phyloP scores from a whole-genome alignment of 768 basidiomycete species.

The Pleurotus ostreatus region DNA sequence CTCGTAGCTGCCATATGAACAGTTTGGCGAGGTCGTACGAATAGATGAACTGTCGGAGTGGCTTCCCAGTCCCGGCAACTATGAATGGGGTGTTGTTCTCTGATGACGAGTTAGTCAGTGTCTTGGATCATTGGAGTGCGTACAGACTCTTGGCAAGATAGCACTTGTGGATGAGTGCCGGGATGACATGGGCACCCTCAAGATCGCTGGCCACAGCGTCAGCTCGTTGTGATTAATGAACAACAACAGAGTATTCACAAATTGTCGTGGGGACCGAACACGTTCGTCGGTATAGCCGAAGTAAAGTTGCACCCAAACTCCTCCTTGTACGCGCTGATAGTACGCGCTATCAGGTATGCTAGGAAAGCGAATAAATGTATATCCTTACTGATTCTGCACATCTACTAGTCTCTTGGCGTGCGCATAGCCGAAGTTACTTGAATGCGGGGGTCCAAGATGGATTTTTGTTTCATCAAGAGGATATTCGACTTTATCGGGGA shows the following conservation, averaged over 20 bases:
- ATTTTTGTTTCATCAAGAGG: conserved; percentile 92
- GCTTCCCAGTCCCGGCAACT: conserved; percentile 88
- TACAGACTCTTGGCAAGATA: conserved; percentile 80
- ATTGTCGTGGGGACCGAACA: conserved; percentile 95
- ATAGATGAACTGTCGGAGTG: conserved; percentile 96
- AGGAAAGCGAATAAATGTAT: not conserved
- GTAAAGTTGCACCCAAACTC: conserved; percentile 95
- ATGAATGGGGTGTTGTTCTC: conserved; percentile 83
- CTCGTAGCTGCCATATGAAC: conserved; percentile 88
- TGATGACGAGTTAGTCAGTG: conserved; percentile 18
- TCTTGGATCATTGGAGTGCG: not conserved
- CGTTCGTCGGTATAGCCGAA: conserved; percentile 94
- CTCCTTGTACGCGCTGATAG: conserved; percentile 84
- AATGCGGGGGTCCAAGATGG: conserved; percentile 88
- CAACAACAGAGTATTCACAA: conserved; percentile 61
- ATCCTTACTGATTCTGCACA: conserved; percentile 83
- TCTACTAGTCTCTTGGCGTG: conserved; percentile 96
- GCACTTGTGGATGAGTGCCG: conserved; percentile 90
- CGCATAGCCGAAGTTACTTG: conserved; percentile 95
- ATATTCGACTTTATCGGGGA: conserved; percentile 92
- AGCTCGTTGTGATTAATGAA: too few relatives aligned
- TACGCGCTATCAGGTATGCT: not conserved
- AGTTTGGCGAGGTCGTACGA: conserved; percentile 93
- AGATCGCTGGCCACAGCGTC: conserved; percentile 58
- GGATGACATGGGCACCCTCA: conserved; percentile 91